Conservation (phyloP, 768 basidiomycete species). For the Auricularia sp. region DNA sequence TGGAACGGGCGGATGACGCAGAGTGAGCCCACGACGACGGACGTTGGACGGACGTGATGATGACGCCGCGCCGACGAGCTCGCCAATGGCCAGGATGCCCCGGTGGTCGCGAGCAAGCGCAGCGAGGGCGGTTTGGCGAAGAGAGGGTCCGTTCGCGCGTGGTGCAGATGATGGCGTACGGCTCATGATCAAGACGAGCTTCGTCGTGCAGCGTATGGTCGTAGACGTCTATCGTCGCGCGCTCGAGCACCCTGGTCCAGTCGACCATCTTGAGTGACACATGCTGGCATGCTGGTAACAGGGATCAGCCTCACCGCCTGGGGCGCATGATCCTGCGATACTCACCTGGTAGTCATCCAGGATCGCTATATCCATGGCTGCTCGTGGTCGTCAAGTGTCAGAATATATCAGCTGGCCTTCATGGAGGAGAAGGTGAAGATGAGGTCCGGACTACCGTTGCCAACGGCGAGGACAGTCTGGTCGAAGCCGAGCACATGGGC, state of each 20-base stretch:
- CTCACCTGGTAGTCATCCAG: constrained; percentile 45
- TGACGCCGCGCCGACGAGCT: constrained; percentile 86
- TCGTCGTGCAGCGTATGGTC: constrained; percentile 42
- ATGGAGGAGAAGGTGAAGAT: constrained; percentile 91
- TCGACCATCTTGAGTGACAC: constrained; percentile 41
- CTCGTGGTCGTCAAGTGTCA: no score
- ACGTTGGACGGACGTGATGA: no score
- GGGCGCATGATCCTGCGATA: constrained; percentile 4
- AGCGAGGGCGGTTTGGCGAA: constrained; percentile 44
- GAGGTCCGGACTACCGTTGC: constrained; percentile 95
- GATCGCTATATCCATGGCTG: constrained; percentile 30
- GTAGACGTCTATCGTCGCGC: no score
- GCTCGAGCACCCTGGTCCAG: constrained; percentile 37
- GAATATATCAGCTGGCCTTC: constrained; percentile 29
- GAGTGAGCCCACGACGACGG: constrained; percentile 94
- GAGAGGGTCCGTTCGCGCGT: constrained; percentile 61
- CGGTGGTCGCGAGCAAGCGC: constrained; percentile 48
- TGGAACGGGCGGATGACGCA: constrained; percentile 92
- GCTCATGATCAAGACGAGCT: constrained; percentile 36
- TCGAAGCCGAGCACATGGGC: constrained; percentile 76
- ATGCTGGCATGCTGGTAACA: constrained; percentile 52
- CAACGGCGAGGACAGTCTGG: constrained; percentile 90
- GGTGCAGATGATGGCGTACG: constrained; percentile 53
- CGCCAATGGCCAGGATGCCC: constrained; percentile 71
- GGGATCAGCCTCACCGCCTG: constrained; percentile 14